These are phyloP conservation scores for Rhizoclosmatium sp. DNA, from an alignment of 192 early-diverging fungal genomes.

Conservation along the genomic window DNA sequence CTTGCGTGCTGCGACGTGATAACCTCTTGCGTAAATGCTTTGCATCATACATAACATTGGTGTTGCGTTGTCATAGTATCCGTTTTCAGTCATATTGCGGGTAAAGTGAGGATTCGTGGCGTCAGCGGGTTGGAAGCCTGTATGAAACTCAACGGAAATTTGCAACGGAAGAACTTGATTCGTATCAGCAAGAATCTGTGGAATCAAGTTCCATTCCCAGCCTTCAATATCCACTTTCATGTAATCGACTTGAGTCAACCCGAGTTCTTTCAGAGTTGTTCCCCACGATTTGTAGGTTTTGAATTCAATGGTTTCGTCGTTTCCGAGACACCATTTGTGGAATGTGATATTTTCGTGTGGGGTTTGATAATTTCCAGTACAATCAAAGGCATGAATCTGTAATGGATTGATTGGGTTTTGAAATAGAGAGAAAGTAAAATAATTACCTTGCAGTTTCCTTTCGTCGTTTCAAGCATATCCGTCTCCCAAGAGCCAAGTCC, in stretches of 20 bases:
- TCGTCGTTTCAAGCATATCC: neutral
- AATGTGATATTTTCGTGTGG: neutral
- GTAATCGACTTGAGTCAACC: neutral
- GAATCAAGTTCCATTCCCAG: slow-evolving; percentile 6
- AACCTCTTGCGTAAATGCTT: neutral
- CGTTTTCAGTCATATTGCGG: too few species aligned
- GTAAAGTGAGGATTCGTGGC: neutral
- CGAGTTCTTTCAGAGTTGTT: neutral
- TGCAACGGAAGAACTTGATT: neutral
- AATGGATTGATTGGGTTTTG: neutral
- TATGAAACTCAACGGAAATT: neutral
- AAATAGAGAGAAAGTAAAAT: neutral
- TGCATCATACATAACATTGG: neutral
- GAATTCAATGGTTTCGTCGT: neutral
- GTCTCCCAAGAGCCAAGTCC: neutral
- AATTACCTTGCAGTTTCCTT: slow-evolving; percentile 4
- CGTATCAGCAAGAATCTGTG: neutral
- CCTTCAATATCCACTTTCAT: neutral
- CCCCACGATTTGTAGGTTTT: slow-evolving; percentile 15
- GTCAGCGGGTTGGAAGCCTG: neutral
- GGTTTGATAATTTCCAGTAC: neutral
- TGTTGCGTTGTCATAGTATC: neutral
- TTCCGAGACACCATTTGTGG: slow-evolving; percentile 13
- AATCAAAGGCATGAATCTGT: slow-evolving; percentile 8
- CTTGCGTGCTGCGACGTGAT: neutral